Evolutionary conservation across 2,329 filamentous ascomycete genomes (phyloP).

Genomic region (Amylocarpus encephaloides): DNA sequence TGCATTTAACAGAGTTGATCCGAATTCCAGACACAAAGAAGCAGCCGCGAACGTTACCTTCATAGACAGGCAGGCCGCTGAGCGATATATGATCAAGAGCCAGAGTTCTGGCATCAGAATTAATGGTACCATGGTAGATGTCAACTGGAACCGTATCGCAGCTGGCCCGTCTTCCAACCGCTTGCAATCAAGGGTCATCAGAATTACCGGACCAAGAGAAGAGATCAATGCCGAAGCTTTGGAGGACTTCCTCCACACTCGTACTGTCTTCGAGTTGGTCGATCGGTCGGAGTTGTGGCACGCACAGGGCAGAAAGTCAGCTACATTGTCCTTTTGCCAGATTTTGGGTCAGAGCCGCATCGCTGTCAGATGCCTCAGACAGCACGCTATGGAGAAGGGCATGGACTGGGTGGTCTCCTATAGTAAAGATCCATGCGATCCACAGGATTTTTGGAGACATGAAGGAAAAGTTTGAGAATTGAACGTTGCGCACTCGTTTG

Average conservation of each 20-base stretch:
- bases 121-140: background rate
- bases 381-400: background rate
- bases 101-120: background rate
- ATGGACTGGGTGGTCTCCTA: background rate
- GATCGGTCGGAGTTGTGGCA: background rate
- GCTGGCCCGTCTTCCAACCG: background rate
- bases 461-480: too few species aligned
- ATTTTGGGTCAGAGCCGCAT: background rate
- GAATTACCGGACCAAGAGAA: background rate
- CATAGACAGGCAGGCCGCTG: slow-evolving; percentile 7
- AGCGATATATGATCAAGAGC: background rate
- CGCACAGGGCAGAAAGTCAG: background rate
- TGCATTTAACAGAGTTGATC: slow-evolving; percentile 2
- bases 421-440: slow-evolving; percentile 3
- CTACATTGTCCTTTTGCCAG: background rate
- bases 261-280: background rate
- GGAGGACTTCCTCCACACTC: background rate
- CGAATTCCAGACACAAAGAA: background rate
- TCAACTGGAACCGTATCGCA: background rate
- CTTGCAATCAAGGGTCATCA: background rate
- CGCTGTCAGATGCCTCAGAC: background rate
- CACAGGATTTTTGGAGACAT: too few species aligned
- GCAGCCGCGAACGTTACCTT: slow-evolving; percentile 12
- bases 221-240: background rate
- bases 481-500: too few species aligned